Evolutionary conservation across 345 rosid species (phyloP).

Genomic region (Iberis pinnata): DNA sequence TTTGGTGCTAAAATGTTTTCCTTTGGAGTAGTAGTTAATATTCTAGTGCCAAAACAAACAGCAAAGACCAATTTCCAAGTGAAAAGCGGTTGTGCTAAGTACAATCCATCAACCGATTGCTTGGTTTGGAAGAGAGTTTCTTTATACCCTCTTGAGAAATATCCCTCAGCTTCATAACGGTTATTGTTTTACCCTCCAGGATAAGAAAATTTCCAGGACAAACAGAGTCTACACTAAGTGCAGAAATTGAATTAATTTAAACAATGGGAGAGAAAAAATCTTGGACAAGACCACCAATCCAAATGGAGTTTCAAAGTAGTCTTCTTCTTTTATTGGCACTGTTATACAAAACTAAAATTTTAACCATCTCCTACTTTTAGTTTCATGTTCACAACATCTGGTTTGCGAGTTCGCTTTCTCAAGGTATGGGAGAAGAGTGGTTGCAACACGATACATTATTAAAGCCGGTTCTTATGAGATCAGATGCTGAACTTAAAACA

Average conservation of each 20-base stretch:
- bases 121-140: constrained; percentile 95
- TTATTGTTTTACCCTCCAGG: constrained; percentile 36
- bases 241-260: constrained; percentile 92
- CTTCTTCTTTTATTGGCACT: constrained; percentile 12
- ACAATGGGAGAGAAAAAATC: constrained; percentile 93
- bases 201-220: constrained; percentile 97
- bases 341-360: neutral
- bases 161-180: neutral
- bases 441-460: constrained; percentile 91
- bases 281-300: constrained; percentile 95
- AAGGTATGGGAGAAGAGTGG: constrained; percentile 99
- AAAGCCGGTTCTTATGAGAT: constrained; percentile 98
- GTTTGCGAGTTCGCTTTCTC: constrained; percentile 91
- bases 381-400: constrained; percentile 99
- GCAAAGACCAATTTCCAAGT: constrained; percentile 98
- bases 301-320: constrained; percentile 96
- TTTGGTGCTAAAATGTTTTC: constrained; percentile 99
- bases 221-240: constrained; percentile 95
- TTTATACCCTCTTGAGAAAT: neutral
- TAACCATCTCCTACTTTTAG: constrained; percentile 41
- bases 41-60: constrained; percentile 98
- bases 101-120: constrained; percentile 91
- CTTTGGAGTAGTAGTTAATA: constrained; percentile 93
- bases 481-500: constrained; percentile 52
- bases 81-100: constrained; percentile 92